These are phyloP conservation scores for Sextonia rubra DNA, from an alignment of 164 flowering plant species.

Conservation along the genomic window DNA sequence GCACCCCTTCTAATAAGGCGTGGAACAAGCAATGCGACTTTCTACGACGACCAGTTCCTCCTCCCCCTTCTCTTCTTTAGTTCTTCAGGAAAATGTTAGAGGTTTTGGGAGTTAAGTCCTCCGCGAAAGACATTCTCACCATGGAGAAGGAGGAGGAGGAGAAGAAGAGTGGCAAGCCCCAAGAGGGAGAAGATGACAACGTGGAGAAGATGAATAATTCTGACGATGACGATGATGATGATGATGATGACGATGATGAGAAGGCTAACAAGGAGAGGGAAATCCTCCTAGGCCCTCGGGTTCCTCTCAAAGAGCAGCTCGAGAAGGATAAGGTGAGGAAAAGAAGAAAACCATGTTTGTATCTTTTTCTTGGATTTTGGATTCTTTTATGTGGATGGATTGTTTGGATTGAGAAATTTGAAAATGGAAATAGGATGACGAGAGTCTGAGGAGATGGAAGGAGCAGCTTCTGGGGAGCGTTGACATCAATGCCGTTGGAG, in stretches of 20 bases:
- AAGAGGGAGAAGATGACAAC: slow-evolving; percentile 1
- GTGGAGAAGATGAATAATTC: slow-evolving; percentile 15
- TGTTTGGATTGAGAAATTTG: neutral
- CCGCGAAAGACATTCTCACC: slow-evolving; percentile 20
- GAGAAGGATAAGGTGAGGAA: slow-evolving; percentile 45
- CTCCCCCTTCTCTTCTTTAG: neutral
- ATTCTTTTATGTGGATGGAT: neutral
- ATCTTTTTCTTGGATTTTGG: neutral
- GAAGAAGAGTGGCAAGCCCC: slow-evolving; percentile 7
- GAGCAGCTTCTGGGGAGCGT: slow-evolving; percentile 51
- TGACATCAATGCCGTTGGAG: slow-evolving; percentile 43
- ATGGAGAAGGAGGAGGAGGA: slow-evolving; percentile 20
- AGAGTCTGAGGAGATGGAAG: slow-evolving; percentile 51
- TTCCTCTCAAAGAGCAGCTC: slow-evolving; percentile 45
- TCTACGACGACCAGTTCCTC: neutral
- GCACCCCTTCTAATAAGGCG: neutral
- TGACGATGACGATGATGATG: slow-evolving; percentile 16
- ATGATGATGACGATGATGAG: slow-evolving; percentile 25
- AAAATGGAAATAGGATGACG: slow-evolving; percentile 32
- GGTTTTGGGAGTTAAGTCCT: slow-evolving; percentile 24
- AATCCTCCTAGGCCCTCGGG: slow-evolving; percentile 36
- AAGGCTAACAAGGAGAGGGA: slow-evolving; percentile 11
- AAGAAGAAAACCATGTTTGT: neutral
- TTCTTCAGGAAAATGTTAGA: slow-evolving; percentile 21
- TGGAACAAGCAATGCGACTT: neutral